These are phyloP conservation scores for Eucalyptus regnans DNA, from an alignment of 345 rosid genomes.

Conservation along the genomic window DNA sequence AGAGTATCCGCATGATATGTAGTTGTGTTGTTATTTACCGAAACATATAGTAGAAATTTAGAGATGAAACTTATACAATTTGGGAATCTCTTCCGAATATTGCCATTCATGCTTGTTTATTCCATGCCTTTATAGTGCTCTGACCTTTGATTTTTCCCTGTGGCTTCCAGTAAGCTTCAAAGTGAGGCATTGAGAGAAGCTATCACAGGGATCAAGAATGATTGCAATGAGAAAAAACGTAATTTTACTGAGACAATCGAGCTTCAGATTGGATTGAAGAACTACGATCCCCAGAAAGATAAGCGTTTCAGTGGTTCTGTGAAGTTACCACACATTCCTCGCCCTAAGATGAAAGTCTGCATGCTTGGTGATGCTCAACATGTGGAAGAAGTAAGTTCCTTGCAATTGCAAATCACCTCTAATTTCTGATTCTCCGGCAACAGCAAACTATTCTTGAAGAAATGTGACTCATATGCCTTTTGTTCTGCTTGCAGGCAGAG, in stretches of 20 bases:
- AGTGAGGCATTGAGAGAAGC: conserved; percentile 65
- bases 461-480: neutral
- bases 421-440: neutral
- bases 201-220: conserved; percentile 20
- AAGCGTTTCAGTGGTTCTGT: conserved; percentile 60
- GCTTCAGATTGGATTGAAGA: conserved; percentile 74
- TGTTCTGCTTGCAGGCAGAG: conserved; percentile 34
- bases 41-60: neutral
- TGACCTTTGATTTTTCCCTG: neutral
- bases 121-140: neutral
- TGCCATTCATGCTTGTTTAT: neutral
- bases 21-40: neutral
- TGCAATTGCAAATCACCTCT: neutral
- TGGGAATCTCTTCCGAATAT: neutral
- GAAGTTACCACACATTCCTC: conserved; percentile 51
- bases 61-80: neutral
- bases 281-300: conserved; percentile 77
- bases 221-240: conserved; percentile 36
- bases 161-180: conserved; percentile 46
- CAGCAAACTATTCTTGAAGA: neutral
- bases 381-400: conserved; percentile 36
- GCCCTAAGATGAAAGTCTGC: conserved; percentile 62
- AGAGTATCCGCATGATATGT: neutral
- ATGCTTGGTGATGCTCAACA: conserved; percentile 71
- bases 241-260: conserved; percentile 70